A percentile compares a stretch with the other conserved stretches of the same genome.
Evolutionary conservation across 2,329 filamentous ascomycete genomes (phyloP).

Genomic region (Westerdykella sp.): DNA sequence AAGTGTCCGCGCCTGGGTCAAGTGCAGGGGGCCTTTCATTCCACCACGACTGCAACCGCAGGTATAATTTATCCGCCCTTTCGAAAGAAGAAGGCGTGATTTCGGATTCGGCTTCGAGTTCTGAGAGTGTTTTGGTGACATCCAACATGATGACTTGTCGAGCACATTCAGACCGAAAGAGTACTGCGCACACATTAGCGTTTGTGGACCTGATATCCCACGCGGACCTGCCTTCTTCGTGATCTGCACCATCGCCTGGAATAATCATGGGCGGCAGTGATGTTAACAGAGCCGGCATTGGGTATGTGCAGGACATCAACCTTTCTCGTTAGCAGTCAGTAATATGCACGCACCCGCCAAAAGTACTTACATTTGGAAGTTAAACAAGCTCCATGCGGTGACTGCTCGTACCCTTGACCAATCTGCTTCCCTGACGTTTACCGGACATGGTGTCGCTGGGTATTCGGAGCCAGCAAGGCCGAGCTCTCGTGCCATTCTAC

Average conservation of each 20-base stretch:
- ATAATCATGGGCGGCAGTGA: conserved; percentile 18
- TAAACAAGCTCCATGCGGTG: conserved; percentile 20
- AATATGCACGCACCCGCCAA: neutral
- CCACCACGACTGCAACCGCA: conserved; percentile 21
- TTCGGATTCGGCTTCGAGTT: conserved; percentile 4
- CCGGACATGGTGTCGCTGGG: conserved; percentile 7
- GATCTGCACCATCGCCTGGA: conserved; percentile 13
- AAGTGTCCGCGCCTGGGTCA: conserved; percentile 14
- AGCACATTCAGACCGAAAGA: conserved; percentile 24
- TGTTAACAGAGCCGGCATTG: conserved; percentile 17
- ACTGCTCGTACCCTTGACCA: conserved; percentile 20
- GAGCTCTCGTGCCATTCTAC: conserved; percentile 17
- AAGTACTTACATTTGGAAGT: conserved; percentile 19
- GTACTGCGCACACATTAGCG: conserved; percentile 7
- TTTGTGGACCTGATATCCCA: neutral
- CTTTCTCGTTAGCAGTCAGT: conserved; percentile 10
- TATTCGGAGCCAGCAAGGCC: conserved; percentile 15
- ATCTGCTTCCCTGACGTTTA: conserved; percentile 10
- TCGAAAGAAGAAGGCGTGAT: conserved; percentile 10
- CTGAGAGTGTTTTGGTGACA: conserved; percentile 12
- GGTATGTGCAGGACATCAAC: conserved; percentile 24
- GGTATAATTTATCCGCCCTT: conserved; percentile 16
- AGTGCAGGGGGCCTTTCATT: conserved; percentile 11
- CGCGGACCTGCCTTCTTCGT: conserved; percentile 15
- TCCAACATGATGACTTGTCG: conserved; percentile 21